Base-by-base conservation (phyloP, 495 filamentous ascomycete genomes). In the Ramalina intermedia region DNA sequence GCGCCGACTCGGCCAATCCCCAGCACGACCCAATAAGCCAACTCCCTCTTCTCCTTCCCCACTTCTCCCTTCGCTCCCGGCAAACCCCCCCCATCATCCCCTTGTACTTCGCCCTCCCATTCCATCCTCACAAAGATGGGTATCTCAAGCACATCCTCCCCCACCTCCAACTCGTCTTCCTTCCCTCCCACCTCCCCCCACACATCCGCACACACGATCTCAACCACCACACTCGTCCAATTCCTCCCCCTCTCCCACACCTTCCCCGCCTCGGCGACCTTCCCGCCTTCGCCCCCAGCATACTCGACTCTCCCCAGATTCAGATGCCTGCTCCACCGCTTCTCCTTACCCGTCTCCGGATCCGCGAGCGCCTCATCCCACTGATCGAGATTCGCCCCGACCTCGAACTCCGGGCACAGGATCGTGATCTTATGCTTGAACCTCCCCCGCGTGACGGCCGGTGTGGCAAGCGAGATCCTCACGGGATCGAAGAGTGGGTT, bases 171-270 rank as follows among this genome's bases (percentile, higher is more conserved):
- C 37, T 51, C 63, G 38, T 26, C 54, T 48, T 50, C 60, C 42
- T 55, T 56, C 7, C 50, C 49, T 21, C 58, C 62, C 24, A 46
- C 53, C 20, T 63, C 55, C 18, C 60, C 61, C 36, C 59, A 51
- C n/a, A 52, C 49, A 41, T 54, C 55, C 0, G 84, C 83, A 5
- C 88, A 87, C 6, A 94, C 75, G 11, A 98, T 82, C 62, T 98
- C 91, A 14, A 98, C 68, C 6, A 96, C 84, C 6, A 98, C 82
- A 41, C 76, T 85, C 2, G 87, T 89, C 86, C 87, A 95, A 60
- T 96, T 98, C n/a, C 90, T 71, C 0, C 89, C 89, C 50, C 81
- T 75, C 50, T 96, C 87, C 86, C 87, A 98, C 23, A 98, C 80
- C 64, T 96, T 96, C 14, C 91, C 91, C 5, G 84, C 87, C 61